Base-by-base conservation (phyloP, 2,329 filamentous ascomycete species). In the Massarina eburnea region DNA sequence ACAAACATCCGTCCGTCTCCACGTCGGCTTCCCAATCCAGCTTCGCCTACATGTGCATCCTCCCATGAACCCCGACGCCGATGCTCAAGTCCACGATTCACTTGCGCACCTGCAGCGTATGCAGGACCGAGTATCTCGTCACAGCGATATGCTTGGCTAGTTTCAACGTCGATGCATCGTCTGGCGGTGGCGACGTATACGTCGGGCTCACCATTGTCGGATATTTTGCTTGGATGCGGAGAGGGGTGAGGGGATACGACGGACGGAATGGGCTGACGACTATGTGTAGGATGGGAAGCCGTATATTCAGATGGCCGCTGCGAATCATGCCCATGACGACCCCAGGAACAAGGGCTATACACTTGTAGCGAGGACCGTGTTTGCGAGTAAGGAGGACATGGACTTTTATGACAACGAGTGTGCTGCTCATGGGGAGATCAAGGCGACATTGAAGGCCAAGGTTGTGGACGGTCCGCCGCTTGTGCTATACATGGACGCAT, bases 351-450 rank as follows among this genome's bases (percentile, higher is more conserved):
- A 85, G 66, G 86, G 85, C 34, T 88, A 78, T 73, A 88, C 83
- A 7, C 59, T 89, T 42, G 76, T 81, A 14, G 80, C 80, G 39
- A 80, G 83, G 64, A 83, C 79, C 32, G 79, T 80, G 37, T 89
- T 89, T 61, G 77, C 78, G 36, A 83, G 71, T 48, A 59, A 82
- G 43, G 84, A 84, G 10, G 86, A 89, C 64, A 83, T 89, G 80
- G 75, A 80, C 55, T 89, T 80, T 71, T 89, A 88, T 65, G 85
- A 89, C 64, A 73, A 74, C 8, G 74, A 77, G 39, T 82, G 80
- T 53, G 73, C 73, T 54, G 80, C 80, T 24, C 82, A 85, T 55
- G 70, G 70, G 45, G 73, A 68, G 20, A 66, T 84, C 51, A 80
- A 78, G 61, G 61, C 51, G 2, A 34, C 55, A 15, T 39, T 67